phyloP scores from a whole-genome alignment of 805 yeast genomes.

The Starmerella powellii region DNA sequence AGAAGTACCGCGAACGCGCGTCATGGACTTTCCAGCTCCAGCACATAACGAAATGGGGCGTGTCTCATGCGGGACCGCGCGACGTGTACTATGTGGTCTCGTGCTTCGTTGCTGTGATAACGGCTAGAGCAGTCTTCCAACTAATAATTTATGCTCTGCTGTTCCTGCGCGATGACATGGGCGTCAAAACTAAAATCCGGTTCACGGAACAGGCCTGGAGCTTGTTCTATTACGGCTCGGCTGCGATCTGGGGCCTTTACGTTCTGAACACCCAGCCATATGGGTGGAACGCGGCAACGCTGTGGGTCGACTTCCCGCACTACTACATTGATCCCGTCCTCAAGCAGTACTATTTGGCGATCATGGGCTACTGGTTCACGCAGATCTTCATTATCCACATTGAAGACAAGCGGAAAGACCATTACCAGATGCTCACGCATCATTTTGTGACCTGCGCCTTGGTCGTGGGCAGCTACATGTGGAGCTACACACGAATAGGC shows the following conservation, averaged over 20 bases:
- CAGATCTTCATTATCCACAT: constrained; percentile 65
- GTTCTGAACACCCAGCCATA: constrained; percentile 50
- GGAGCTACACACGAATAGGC: constrained; percentile 65
- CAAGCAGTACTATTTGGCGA: constrained; percentile 60
- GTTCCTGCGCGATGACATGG: constrained; percentile 6
- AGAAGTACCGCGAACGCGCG: constrained; percentile 1
- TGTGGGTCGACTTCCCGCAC: constrained; percentile 69
- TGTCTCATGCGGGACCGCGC: constrained; percentile 17
- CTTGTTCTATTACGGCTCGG: constrained; percentile 43
- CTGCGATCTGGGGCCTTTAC: constrained; percentile 46
- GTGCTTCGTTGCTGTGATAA: constrained; percentile 13
- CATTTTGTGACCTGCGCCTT: constrained; percentile 68
- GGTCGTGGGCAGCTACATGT: constrained; percentile 58
- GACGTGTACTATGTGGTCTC: constrained; percentile 13
- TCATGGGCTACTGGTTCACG: constrained; percentile 69
- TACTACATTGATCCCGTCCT: constrained; percentile 39
- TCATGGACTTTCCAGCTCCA: constrained; percentile 12
- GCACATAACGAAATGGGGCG: constrained; percentile 11
- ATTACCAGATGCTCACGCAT: constrained; percentile 75
- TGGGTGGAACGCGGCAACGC: constrained; percentile 41
- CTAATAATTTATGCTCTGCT: constrained; percentile 7
- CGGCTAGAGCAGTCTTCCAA: constrained; percentile 17
- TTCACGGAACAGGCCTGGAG: constrained; percentile 86
- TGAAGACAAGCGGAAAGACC: constrained; percentile 72
- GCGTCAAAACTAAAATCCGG: constrained; percentile 43